phyloP scores from a whole-genome alignment of 2,329 filamentous ascomycete species.

The Neofusicoccum sp. region DNA sequence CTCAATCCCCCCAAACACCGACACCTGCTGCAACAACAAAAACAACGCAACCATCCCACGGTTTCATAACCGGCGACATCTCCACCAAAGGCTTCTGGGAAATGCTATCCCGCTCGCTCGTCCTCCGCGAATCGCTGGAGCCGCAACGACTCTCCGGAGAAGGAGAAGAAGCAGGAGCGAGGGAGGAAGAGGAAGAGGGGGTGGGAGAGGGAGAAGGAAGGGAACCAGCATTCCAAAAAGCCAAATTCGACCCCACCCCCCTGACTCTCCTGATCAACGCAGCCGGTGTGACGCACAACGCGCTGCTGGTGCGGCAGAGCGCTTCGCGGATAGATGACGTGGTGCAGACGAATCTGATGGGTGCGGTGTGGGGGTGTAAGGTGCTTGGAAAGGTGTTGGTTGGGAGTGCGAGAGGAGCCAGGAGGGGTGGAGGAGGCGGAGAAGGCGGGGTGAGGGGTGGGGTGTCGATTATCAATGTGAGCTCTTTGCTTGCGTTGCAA shows the following conservation, averaged over 20 bases:
- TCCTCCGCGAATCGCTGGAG: not conserved
- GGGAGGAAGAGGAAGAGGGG: too few species aligned
- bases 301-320: conserved; percentile 58
- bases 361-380: conserved; percentile 63
- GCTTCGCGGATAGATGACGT: conserved; percentile 55
- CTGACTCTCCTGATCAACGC: conserved; percentile 69
- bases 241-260: conserved; percentile 10
- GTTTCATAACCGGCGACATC: conserved; percentile 31
- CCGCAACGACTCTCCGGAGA: too few species aligned
- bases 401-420: conserved; percentile 2
- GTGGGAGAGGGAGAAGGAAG: too few species aligned
- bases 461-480: conserved; percentile 72
- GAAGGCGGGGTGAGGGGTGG: not conserved
- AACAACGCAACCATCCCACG: conserved; percentile 17
- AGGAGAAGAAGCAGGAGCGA: not conserved
- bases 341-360: conserved; percentile 68
- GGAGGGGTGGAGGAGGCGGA: not conserved
- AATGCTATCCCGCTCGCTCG: not conserved
- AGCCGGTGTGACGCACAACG: conserved; percentile 68
- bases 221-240: not conserved
- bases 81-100: conserved; percentile 29
- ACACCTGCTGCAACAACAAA: too few species aligned
- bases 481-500: conserved; percentile 69
- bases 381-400: not conserved
- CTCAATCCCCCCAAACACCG: conserved; percentile 17